These are phyloP conservation scores for Populus deltoides DNA, from an alignment of 345 rosid species.

Conservation along the genomic window DNA sequence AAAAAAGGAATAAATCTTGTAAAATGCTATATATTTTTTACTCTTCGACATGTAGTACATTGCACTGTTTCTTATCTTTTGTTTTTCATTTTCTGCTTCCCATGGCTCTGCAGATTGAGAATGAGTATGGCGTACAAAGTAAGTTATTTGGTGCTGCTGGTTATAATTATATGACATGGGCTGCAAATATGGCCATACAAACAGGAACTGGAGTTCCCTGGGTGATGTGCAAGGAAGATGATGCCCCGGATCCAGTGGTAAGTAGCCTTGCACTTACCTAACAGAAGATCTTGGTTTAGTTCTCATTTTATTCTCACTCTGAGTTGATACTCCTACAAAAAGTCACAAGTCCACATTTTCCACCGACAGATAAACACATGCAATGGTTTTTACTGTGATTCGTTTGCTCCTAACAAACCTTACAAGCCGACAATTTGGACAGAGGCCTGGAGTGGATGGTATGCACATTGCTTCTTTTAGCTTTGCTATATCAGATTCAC, in stretches of 20 bases:
- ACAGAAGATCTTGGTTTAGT: background rate
- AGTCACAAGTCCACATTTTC: background rate
- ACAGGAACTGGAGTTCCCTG: slow-evolving; percentile 92
- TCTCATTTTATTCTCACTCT: background rate
- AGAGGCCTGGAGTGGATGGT: slow-evolving; percentile 99
- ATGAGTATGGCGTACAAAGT: slow-evolving; percentile 90
- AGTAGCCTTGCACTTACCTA: slow-evolving; percentile 6
- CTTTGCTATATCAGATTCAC: slow-evolving; percentile 7
- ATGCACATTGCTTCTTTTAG: slow-evolving; percentile 8
- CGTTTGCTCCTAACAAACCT: slow-evolving; percentile 92
- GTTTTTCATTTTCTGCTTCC: background rate
- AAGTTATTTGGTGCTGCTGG: slow-evolving; percentile 73
- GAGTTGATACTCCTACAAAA: background rate
- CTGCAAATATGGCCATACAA: slow-evolving; percentile 89
- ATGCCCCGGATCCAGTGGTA: slow-evolving; percentile 99
- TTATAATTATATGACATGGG: slow-evolving; percentile 88
- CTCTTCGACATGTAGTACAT: too few relatives aligned
- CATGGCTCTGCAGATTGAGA: slow-evolving; percentile 70
- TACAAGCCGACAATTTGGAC: slow-evolving; percentile 98
- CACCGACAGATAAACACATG: slow-evolving; percentile 83
- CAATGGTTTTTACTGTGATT: slow-evolving; percentile 97
- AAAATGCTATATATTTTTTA: background rate
- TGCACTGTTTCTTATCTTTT: background rate
- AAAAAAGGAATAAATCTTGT: too few relatives aligned
- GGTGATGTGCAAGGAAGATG: slow-evolving; percentile 99